These are phyloP conservation scores for Globisporangium polare DNA, from an alignment of 352 stramenopile genomes.

Conservation along the genomic window DNA sequence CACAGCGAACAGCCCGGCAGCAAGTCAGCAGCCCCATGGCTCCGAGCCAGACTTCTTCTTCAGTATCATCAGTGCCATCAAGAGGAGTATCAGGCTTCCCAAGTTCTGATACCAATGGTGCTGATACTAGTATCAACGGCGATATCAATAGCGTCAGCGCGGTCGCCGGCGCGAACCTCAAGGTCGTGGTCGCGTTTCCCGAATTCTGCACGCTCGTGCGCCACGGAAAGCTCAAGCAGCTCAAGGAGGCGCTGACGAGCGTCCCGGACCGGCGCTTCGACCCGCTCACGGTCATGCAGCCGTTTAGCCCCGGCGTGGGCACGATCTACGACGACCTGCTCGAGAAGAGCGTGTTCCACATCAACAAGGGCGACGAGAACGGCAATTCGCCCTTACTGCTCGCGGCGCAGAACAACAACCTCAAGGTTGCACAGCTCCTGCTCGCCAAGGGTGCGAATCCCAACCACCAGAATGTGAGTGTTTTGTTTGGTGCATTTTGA, in stretches of 20 bases:
- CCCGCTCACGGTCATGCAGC: conserved; percentile 48
- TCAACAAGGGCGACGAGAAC: conserved; percentile 88
- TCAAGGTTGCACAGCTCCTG: conserved; percentile 89
- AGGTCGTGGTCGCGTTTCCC: conserved; percentile 56
- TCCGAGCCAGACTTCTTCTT: neutral
- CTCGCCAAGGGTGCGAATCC: conserved; percentile 87
- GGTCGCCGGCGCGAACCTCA: conserved; percentile 16
- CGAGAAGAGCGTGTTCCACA: conserved; percentile 86
- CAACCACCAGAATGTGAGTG: conserved; percentile 87
- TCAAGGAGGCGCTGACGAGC: conserved; percentile 86
- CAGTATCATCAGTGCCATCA: neutral
- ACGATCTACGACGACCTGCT: conserved; percentile 90
- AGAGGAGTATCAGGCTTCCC: neutral
- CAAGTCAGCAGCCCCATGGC: neutral
- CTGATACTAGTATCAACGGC: neutral
- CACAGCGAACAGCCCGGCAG: conserved; percentile 1
- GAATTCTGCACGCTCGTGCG: conserved; percentile 83
- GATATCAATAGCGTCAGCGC: conserved; percentile 6
- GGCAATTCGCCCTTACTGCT: conserved; percentile 89
- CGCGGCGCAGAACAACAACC: conserved; percentile 86
- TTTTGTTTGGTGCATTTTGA: neutral
- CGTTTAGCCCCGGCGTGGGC: conserved; percentile 78
- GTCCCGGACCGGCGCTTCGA: conserved; percentile 89
- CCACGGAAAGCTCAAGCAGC: conserved; percentile 84
- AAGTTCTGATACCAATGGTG: neutral